A percentile compares a stretch with the other conserved stretches of the same genome.
phyloP scores from a whole-genome alignment of 352 stramenopile species.

The Aphanomyces invadans region DNA sequence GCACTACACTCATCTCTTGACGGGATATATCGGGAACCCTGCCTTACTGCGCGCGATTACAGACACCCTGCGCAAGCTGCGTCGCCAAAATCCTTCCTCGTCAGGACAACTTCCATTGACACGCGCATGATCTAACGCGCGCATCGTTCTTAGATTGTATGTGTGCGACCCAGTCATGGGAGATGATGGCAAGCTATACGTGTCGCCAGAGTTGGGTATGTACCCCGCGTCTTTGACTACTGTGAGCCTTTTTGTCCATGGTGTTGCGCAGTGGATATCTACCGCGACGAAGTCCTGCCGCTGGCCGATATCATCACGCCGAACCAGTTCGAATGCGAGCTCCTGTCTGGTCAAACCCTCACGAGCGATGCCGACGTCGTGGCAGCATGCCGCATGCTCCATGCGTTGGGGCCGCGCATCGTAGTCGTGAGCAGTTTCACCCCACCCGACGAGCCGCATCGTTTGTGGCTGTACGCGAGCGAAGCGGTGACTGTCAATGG shows the following conservation, averaged over 20 bases:
- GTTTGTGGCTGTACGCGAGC: slow-evolving; percentile 20
- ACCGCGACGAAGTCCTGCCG: slow-evolving; percentile 63
- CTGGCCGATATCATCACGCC: slow-evolving; percentile 79
- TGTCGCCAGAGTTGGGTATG: slow-evolving; percentile 64
- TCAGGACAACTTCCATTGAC: background rate
- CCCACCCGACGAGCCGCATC: background rate
- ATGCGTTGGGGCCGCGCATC: slow-evolving; percentile 56
- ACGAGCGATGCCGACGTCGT: slow-evolving; percentile 55
- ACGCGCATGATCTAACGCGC: background rate
- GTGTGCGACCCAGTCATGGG: slow-evolving; percentile 81
- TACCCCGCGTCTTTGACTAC: too few species aligned
- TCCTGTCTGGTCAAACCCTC: slow-evolving; percentile 65
- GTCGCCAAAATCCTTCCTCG: slow-evolving; percentile 13
- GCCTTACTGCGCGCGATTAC: slow-evolving; percentile 66
- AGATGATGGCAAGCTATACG: slow-evolving; percentile 74
- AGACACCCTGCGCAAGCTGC: slow-evolving; percentile 20
- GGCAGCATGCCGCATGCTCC: slow-evolving; percentile 62
- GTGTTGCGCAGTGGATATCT: slow-evolving; percentile 52
- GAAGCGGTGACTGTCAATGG: background rate
- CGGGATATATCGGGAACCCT: slow-evolving; percentile 68
- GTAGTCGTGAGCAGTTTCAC: slow-evolving; percentile 79
- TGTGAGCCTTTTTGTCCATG: background rate
- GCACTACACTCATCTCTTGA: slow-evolving; percentile 70
- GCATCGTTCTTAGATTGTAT: slow-evolving; percentile 34
- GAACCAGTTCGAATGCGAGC: slow-evolving; percentile 82